A percentile compares a stretch with the other conserved stretches of the same genome.
Conservation (phyloP, 2,329 filamentous ascomycete species). For the Colletotrichum brevisporum region DNA sequence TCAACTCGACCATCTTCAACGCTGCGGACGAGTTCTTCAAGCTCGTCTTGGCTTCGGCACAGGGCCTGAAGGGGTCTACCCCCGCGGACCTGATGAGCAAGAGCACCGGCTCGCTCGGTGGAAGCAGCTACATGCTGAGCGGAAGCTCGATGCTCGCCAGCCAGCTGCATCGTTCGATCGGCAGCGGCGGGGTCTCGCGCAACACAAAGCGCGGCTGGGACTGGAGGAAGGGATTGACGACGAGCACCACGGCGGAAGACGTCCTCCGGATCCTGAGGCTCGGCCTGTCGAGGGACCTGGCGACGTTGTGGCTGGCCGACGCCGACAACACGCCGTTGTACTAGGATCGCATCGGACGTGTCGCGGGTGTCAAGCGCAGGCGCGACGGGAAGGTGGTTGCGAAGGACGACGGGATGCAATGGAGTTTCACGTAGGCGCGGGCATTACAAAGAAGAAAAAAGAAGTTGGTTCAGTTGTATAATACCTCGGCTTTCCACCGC, state of each 20-base stretch:
- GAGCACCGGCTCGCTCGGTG: slow-evolving; percentile 68
- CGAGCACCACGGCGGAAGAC: slow-evolving; percentile 74
- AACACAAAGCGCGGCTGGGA: slow-evolving; percentile 77
- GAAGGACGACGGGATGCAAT: slow-evolving; percentile 12
- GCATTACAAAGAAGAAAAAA: slow-evolving; percentile 21
- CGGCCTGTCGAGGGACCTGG: slow-evolving; percentile 81
- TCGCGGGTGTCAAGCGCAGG: slow-evolving; percentile 36
- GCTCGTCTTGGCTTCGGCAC: slow-evolving; percentile 79
- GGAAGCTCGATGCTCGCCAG: slow-evolving; percentile 80
- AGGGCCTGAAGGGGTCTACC: slow-evolving; percentile 72
- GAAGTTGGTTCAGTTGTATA: slow-evolving; percentile 19
- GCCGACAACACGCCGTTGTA: slow-evolving; percentile 69
- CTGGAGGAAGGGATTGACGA: slow-evolving; percentile 83
- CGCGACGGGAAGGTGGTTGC: slow-evolving; percentile 10
- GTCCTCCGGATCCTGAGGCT: slow-evolving; percentile 81
- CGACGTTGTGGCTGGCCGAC: slow-evolving; percentile 77
- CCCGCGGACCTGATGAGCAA: slow-evolving; percentile 73
- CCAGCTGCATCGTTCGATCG: slow-evolving; percentile 72
- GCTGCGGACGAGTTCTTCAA: slow-evolving; percentile 85
- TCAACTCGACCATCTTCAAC: slow-evolving; percentile 78
- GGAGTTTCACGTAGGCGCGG: slow-evolving; percentile 27
- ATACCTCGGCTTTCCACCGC: slow-evolving; percentile 17
- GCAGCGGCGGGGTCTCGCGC: slow-evolving; percentile 50
- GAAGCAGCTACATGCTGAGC: slow-evolving; percentile 76
- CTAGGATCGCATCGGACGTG: slow-evolving; percentile 44